phyloP scores from a whole-genome alignment of 2,329 filamentous ascomycete genomes.

The Aspergillus fischeri region DNA sequence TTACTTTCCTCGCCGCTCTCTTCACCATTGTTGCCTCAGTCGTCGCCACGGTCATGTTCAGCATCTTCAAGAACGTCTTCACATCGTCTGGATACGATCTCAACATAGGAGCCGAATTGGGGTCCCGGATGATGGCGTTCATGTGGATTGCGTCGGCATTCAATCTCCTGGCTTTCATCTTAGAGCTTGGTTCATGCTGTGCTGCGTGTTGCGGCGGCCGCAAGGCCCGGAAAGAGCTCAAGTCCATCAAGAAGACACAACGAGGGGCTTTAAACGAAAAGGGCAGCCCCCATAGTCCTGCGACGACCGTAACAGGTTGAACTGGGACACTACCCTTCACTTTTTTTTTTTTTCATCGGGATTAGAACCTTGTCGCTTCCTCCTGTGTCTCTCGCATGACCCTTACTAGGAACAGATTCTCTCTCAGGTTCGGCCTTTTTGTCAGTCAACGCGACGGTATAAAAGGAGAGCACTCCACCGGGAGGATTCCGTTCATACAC shows the following conservation, averaged over 20 bases:
- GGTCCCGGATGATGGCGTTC: slow-evolving; percentile 72
- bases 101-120: slow-evolving; percentile 70
- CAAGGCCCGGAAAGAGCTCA: slow-evolving; percentile 33
- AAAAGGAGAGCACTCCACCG: background rate
- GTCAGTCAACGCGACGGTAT: background rate
- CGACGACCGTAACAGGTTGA: slow-evolving; percentile 1
- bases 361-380: background rate
- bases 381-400: background rate
- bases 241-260: slow-evolving; percentile 5
- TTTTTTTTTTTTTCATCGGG: slow-evolving; percentile 1
- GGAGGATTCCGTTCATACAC: no score
- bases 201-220: slow-evolving; percentile 50
- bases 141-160: slow-evolving; percentile 79
- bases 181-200: slow-evolving; percentile 74
- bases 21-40: slow-evolving; percentile 65
- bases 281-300: slow-evolving; percentile 6
- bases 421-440: background rate
- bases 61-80: slow-evolving; percentile 75
- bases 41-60: slow-evolving; percentile 77
- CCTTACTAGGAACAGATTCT: background rate
- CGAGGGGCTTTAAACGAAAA: slow-evolving; percentile 16
- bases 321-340: background rate
- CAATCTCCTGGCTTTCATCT: slow-evolving; percentile 63
- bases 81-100: slow-evolving; percentile 63
- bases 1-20: slow-evolving; percentile 65